Evolutionary conservation across 2,329 filamentous ascomycete species (phyloP), one percentile per base, ranked within the genome.

Genomic region (Pseudocercospora macadamiae): DNA sequence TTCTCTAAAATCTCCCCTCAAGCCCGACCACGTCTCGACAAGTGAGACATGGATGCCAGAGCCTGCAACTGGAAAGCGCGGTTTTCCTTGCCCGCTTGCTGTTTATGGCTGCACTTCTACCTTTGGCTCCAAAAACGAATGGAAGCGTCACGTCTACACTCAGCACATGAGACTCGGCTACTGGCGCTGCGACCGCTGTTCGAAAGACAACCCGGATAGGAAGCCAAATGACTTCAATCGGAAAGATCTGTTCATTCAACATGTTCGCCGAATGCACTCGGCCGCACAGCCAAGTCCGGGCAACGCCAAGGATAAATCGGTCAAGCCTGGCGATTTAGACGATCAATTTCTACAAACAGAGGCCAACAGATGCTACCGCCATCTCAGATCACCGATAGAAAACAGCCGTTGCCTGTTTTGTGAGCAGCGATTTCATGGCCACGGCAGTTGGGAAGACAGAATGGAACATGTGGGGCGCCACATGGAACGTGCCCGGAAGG

Each of bases 211-310:
- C n/a, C 48, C 45, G 14, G 67, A 71, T 36, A 62, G 66, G 63
- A 54, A 54, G 64, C 61, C 72, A 53, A 87, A 89, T 67, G 87
- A 86, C 73, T 97, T 97, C 80, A 96, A 96, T 75, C 89, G 93
- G 68, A 96, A 96, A 72, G 93, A 97, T 70, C 84, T 97, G 9
- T 96, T 93, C 77, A 91, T 89, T 0, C 91, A 96, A 69, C 93
- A 97, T 70, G 82, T 93, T 2, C 84, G 90, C 4, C 88, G 93
- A 48, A 96, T 96, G 90, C 93, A 97, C 71, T 79, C 83, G 0
- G 82, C 84, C 0, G 73, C 47, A 16, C 47, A 49, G 16, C 47
- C 47, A 3, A 34, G 26, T 14, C 47, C 47, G 4, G 47, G 25
- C 47, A 49, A 30, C n/a, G 47, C 25, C 25, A 49, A 21, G 12